phyloP scores from a whole-genome alignment of 148 eudicot species.

The Silene conica region DNA sequence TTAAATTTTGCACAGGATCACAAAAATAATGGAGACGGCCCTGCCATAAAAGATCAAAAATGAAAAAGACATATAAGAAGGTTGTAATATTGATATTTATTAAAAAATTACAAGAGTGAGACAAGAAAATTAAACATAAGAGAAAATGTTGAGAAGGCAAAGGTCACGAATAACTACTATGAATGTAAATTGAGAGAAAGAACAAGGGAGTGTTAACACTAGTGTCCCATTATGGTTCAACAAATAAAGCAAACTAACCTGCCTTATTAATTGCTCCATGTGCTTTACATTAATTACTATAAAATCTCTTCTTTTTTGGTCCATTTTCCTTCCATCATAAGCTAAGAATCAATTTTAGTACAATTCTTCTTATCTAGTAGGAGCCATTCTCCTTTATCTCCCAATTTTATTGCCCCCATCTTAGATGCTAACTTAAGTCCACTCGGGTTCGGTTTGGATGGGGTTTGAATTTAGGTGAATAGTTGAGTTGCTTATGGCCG shows the following conservation, averaged over 20 bases:
- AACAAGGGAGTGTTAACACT: constrained; percentile 7
- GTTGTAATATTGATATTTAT: background rate
- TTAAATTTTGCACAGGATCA: no score
- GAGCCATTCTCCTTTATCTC: constrained; percentile 1
- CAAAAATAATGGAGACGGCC: no score
- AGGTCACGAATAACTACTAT: background rate
- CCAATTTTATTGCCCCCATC: background rate
- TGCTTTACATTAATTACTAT: constrained; percentile 15
- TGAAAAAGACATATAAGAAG: background rate
- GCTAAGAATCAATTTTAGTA: constrained; percentile 6
- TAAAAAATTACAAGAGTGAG: no score
- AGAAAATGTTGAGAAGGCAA: background rate
- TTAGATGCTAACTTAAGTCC: background rate
- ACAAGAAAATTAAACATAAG: no score
- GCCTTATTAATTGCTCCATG: constrained; percentile 18
- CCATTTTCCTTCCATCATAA: constrained; percentile 17
- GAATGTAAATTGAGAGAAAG: constrained; percentile 4
- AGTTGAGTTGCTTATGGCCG: background rate
- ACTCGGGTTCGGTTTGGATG: background rate
- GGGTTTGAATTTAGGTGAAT: background rate
- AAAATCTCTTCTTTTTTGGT: background rate
- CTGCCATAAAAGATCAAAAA: background rate
- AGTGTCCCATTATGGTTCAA: constrained; percentile 15
- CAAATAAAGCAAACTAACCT: constrained; percentile 17
- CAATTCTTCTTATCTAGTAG: background rate